These are phyloP conservation scores for Syncephalis fuscata DNA, from an alignment of 371 early-diverging fungal species.

Conservation along the genomic window DNA sequence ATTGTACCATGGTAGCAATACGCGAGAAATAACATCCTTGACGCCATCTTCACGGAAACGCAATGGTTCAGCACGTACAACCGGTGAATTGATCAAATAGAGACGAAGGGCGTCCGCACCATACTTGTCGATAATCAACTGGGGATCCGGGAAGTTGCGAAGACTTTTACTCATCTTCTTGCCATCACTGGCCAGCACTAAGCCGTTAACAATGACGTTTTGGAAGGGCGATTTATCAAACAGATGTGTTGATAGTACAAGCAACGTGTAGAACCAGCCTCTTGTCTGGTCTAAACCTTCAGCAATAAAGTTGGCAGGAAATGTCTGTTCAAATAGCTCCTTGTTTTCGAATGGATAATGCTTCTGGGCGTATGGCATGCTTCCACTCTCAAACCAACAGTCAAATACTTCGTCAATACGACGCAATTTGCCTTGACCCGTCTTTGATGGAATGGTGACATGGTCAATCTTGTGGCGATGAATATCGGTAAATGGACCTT, in stretches of 20 bases:
- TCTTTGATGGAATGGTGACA: constrained; percentile 90
- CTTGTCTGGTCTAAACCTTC: constrained; percentile 99
- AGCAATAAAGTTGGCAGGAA: constrained; percentile 99
- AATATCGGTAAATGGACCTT: constrained; percentile 80
- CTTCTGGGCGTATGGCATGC: constrained; percentile 99
- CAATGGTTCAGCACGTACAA: constrained; percentile 96
- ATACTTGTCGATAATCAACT: constrained; percentile 68
- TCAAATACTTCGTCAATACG: constrained; percentile 99
- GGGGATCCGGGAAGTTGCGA: constrained; percentile 99
- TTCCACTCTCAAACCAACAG: constrained; percentile 98
- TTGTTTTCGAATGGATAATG: constrained; percentile 98
- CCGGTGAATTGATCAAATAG: constrained; percentile 98
- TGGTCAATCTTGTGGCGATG: constrained; percentile 98
- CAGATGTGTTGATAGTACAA: constrained; percentile 97
- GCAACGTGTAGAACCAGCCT: constrained; percentile 99
- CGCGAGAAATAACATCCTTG: constrained; percentile 87
- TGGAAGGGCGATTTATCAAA: constrained; percentile 97
- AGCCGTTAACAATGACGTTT: constrained; percentile 98
- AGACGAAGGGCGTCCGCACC: constrained; percentile 98
- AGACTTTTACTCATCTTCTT: constrained; percentile 99
- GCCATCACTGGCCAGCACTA: constrained; percentile 98
- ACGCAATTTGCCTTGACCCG: constrained; percentile 76
- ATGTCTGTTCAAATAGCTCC: constrained; percentile 64
- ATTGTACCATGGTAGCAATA: constrained; percentile 99
- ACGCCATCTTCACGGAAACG: constrained; percentile 98